Base-by-base conservation (phyloP, 306 rosid species). In the Aeschynomene evenia region DNA sequence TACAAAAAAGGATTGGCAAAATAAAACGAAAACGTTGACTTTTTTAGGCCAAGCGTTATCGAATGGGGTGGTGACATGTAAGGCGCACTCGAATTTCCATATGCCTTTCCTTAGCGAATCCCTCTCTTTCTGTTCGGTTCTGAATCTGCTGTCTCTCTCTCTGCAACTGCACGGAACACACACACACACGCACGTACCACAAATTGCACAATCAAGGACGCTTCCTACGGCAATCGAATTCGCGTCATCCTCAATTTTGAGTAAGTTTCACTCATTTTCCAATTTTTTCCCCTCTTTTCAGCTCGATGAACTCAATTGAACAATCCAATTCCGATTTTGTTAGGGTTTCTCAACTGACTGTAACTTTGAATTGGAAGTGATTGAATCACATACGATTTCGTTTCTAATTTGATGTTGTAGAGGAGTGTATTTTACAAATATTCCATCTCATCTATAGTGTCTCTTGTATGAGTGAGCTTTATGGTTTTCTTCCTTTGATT, bases 31-130 rank as follows among this genome's bases (percentile, higher is more conserved):
- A 29, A 34, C 12, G 76, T 80, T 81, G 91, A 88, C 90, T 68
- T 40, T n/a, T 82, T 71, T 7, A 3, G 1, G 15, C 62, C 1
- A 29, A 67, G 11, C 2, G 2, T 2, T 0, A 0, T 0, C 81
- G 79, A 86, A 81, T 84, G n/a, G 2, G 0, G 2, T 1, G 1
- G 3, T 2, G 61, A 6, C 81, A 75, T 48, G 76, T 82, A 72
- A 74, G 24, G 21, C 5, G 7, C 31, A 48, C 42, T 56, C 39
- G 80, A 79, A 80, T 14, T 76, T 83, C 61, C 84, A 82, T 82
- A 50, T 49, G 79, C 79, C 73, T 67, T 61, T 74, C 85, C 85
- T 68, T 49, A 61, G 74, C 82, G 86, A 82, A 84, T 73, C 85
- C 70, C 7, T 12, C 72, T 74, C 69, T 73, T 39, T 39, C 51